These are phyloP conservation scores for Limtongozyma cylindracea DNA, from an alignment of 805 yeast genomes.

Conservation along the genomic window DNA sequence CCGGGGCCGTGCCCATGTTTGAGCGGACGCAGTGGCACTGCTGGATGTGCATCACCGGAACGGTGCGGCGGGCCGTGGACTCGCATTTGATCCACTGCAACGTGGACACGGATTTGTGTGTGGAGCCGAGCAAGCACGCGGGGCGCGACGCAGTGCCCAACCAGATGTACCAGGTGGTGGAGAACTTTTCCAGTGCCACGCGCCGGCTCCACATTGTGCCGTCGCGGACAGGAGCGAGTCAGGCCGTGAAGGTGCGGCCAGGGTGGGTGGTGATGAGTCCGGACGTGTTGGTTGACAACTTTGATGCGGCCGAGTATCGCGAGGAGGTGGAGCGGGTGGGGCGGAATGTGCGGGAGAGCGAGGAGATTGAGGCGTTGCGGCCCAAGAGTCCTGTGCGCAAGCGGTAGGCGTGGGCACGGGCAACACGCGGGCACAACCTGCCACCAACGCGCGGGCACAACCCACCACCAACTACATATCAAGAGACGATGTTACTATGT, in stretches of 20 bases:
- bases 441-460: no score
- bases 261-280: constrained; percentile 91
- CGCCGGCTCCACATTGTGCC: constrained; percentile 75
- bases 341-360: constrained; percentile 26
- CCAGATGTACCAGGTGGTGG: constrained; percentile 59
- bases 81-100: constrained; percentile 76
- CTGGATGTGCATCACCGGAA: constrained; percentile 94
- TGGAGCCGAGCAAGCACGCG: constrained; percentile 16
- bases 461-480: no score
- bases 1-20: constrained; percentile 16
- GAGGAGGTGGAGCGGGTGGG: constrained; percentile 7
- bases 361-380: constrained; percentile 56
- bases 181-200: constrained; percentile 66
- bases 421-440: no score
- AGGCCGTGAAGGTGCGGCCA: constrained; percentile 38
- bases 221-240: constrained; percentile 34
- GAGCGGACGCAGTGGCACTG: constrained; percentile 85
- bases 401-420: no score
- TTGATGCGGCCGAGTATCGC: constrained; percentile 12
- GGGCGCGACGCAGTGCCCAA: constrained; percentile 23
- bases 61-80: constrained; percentile 70
- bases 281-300: constrained; percentile 53
- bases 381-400: no score
- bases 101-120: constrained; percentile 66
- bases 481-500: no score